Base-by-base conservation (phyloP, 805 yeast species). In the Metschnikowia henanensis region DNA sequence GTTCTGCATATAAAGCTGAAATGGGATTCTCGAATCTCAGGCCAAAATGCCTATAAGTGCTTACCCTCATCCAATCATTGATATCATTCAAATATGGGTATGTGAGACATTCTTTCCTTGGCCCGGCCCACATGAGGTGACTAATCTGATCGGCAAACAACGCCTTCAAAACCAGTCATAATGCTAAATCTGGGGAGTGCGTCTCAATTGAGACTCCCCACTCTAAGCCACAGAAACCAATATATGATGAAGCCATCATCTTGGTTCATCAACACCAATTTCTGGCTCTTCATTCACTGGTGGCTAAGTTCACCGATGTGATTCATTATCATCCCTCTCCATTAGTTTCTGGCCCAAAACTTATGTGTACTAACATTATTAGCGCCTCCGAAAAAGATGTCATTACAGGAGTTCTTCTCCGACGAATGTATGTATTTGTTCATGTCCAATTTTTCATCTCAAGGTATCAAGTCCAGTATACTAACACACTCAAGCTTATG, bases 351-450 rank as follows among this genome's bases (percentile, higher is more conserved):
- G n/a, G n/a, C n/a, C n/a, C n/a, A n/a, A n/a, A n/a, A n/a, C n/a
- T n/a, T n/a, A n/a, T n/a, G n/a, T n/a, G 25, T 37, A 45, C 46
- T 53, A 52, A 53, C 51, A 38, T 30, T 40, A 12, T 6, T 40
- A 68, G 73, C 52, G 35, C 73, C 75, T 35, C 73, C 73, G 25
- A 72, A 70, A 56, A 71, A 71, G 58, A 72, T 72, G 76, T 61
- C 70, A 44, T 66, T 72, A 46, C 71, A 66, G 56, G 76, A 72
- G 61, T 72, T 72, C 60, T 61, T 68, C 62, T 62, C 62, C 52
- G 73, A 72, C 54, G 70, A 70, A 52, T 57, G 76, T 72, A 70
- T 50, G 76, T 71, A 59, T 41, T 6, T 7, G 6, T 23, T 10
- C 26, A 8, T 13, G 10, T 5, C 20, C 8, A 15, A 34, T 9